Conservation (phyloP, 2,329 filamentous ascomycete genomes). For the Neopestalotiopsis rosae region DNA sequence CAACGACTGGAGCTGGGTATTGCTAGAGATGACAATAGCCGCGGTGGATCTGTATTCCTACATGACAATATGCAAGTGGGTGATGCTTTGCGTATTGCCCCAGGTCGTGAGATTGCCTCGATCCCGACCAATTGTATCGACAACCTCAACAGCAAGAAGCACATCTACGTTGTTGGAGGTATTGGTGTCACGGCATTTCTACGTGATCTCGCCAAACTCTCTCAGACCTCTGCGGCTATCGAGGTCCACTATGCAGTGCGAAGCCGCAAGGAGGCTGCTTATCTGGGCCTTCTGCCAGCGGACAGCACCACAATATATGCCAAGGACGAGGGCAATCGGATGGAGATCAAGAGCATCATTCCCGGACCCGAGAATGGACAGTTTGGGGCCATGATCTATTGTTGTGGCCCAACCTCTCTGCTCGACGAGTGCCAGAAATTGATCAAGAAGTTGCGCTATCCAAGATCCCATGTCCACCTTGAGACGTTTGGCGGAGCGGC, state of each 20-base stretch:
- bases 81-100: constrained; percentile 51
- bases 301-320: constrained; percentile 31
- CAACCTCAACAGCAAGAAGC: constrained; percentile 24
- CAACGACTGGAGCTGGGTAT: constrained; percentile 62
- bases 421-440: constrained; percentile 28
- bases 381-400: constrained; percentile 37
- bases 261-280: constrained; percentile 33
- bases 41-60: constrained; percentile 65
- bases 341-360: constrained; percentile 43
- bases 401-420: constrained; percentile 34
- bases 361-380: constrained; percentile 26
- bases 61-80: constrained; percentile 58
- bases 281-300: constrained; percentile 30
- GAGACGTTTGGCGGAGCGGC: constrained; percentile 35
- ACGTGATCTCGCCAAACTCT: constrained; percentile 28
- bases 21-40: constrained; percentile 58
- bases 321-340: constrained; percentile 30
- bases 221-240: constrained; percentile 23
- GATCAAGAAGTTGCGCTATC: constrained; percentile 29
- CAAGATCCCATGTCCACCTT: constrained; percentile 31
- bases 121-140: constrained; percentile 5
- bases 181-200: constrained; percentile 38
- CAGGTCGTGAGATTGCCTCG: constrained; percentile 26
- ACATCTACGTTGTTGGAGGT: constrained; percentile 37
- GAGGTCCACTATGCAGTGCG: constrained; percentile 38